Percentiles rank a stretch among this genome's conserved stretches.
These are phyloP conservation scores for Fusarium goolgardi DNA, from an alignment of 2,329 filamentous ascomycete species.

Conservation along the genomic window DNA sequence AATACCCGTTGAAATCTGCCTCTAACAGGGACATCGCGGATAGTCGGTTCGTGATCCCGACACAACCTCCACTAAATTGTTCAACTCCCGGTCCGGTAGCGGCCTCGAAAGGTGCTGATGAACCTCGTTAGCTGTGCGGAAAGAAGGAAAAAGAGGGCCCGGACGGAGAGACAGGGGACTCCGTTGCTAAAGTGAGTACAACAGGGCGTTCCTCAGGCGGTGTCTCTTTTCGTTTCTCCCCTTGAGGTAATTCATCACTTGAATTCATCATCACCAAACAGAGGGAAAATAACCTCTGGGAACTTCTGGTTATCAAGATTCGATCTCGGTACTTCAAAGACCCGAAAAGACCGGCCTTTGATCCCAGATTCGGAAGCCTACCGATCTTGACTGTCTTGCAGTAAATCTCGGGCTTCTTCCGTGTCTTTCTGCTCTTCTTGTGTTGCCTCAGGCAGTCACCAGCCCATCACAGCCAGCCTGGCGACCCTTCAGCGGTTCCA, in stretches of 20 bases:
- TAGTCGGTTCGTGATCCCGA: constrained; percentile 42
- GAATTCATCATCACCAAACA: constrained; percentile 25
- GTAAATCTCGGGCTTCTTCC: constrained; percentile 37
- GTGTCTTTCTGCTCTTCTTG: constrained; percentile 7
- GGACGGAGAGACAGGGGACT: constrained; percentile 25
- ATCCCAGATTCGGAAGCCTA: constrained; percentile 37
- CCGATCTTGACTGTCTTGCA: constrained; percentile 24
- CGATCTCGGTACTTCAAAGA: constrained; percentile 17
- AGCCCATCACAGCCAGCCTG: constrained; percentile 34
- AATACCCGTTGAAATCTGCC: constrained; percentile 7
- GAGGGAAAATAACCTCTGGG: not conserved
- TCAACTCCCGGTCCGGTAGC: constrained; percentile 28
- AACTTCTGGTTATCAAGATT: not conserved
- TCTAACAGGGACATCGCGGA: not conserved
- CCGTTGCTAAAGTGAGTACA: constrained; percentile 26
- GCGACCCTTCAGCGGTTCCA: constrained; percentile 38
- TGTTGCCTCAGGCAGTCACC: constrained; percentile 14
- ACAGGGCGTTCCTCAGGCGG: constrained; percentile 22
- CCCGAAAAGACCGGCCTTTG: constrained; percentile 30
- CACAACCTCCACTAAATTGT: constrained; percentile 19
- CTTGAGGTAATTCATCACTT: constrained; percentile 36
- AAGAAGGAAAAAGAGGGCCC: constrained; percentile 36
- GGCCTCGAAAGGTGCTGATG: constrained; percentile 12
- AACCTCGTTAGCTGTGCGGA: constrained; percentile 22
- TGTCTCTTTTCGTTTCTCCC: constrained; percentile 14